Evolutionary conservation across 345 rosid genomes (phyloP).

Genomic region (Hibiscus trionum): DNA sequence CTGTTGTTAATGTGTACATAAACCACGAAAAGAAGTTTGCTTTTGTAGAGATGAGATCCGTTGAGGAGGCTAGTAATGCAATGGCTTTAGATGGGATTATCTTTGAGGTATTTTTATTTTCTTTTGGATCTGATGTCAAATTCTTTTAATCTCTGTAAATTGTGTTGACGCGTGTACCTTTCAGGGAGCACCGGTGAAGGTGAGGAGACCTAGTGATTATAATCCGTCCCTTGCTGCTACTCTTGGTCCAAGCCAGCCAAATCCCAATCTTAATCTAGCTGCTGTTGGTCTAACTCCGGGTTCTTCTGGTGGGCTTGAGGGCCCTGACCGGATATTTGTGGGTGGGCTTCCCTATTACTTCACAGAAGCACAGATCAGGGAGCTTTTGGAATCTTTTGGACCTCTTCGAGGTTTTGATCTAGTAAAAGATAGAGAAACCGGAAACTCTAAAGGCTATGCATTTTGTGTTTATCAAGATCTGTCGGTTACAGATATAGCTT

Average conservation of each 20-base stretch:
- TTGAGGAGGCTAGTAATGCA: constrained; percentile 99
- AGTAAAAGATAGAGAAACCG: constrained; percentile 96
- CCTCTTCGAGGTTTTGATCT: constrained; percentile 87
- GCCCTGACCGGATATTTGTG: constrained; percentile 97
- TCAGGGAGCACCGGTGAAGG: constrained; percentile 98
- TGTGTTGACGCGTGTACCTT: constrained; percentile 2
- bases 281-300: constrained; percentile 93
- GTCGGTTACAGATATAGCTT: constrained; percentile 89
- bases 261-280: constrained; percentile 79
- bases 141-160: not conserved
- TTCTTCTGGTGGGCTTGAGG: constrained; percentile 97
- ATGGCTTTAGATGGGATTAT: constrained; percentile 98
- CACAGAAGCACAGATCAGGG: constrained; percentile 91
- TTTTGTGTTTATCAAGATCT: constrained; percentile 96
- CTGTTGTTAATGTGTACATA: constrained; percentile 97
- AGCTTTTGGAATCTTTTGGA: constrained; percentile 93
- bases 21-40: constrained; percentile 99
- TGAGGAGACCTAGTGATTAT: constrained; percentile 98
- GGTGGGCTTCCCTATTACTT: constrained; percentile 97
- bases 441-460: constrained; percentile 95
- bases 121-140: not conserved
- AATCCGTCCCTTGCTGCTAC: constrained; percentile 96
- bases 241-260: constrained; percentile 99
- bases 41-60: constrained; percentile 99
- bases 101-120: constrained; percentile 54